A percentile compares a stretch with the other conserved stretches of the same genome.
These are phyloP conservation scores for Globisporangium splendens DNA, from an alignment of 352 stramenopile species.

Conservation along the genomic window DNA sequence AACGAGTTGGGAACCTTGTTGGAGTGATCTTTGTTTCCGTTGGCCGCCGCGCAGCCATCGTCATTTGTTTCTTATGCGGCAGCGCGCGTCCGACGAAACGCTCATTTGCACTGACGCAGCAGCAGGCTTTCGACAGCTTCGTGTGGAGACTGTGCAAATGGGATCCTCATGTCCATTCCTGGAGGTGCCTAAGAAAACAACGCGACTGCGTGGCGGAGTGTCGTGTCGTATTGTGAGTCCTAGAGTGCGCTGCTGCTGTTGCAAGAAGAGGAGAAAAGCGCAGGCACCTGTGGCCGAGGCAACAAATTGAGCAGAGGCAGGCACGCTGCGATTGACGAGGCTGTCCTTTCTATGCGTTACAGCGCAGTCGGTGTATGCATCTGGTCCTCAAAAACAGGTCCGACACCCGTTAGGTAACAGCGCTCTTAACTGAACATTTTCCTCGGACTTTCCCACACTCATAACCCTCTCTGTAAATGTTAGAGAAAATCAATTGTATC, in stretches of 20 bases:
- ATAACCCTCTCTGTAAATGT: neutral
- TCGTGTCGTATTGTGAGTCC: too few relatives aligned
- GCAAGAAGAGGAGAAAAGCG: conserved; percentile 7
- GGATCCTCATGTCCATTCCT: neutral
- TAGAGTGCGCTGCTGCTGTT: neutral
- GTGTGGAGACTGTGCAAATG: neutral
- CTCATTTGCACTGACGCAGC: neutral
- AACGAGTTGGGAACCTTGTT: neutral
- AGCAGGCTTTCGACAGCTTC: too few relatives aligned
- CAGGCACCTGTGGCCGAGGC: too few relatives aligned
- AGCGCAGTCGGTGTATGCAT: conserved; percentile 1
- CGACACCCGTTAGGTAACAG: conserved; percentile 6
- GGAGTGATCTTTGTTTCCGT: neutral
- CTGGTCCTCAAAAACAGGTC: conserved; percentile 7
- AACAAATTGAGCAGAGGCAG: too few relatives aligned
- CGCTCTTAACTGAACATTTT: neutral
- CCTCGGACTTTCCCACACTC: neutral
- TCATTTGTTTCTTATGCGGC: too few relatives aligned
- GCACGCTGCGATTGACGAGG: conserved; percentile 7
- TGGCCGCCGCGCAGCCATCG: neutral
- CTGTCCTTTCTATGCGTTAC: neutral
- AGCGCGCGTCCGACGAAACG: neutral
- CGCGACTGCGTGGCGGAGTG: too few relatives aligned
- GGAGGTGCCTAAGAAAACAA: neutral
- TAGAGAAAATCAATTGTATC: neutral